Percentiles rank a stretch among this genome's conserved stretches.
Evolutionary conservation across 495 filamentous ascomycete genomes (phyloP).

Genomic region (Aeminium ludgeri): DNA sequence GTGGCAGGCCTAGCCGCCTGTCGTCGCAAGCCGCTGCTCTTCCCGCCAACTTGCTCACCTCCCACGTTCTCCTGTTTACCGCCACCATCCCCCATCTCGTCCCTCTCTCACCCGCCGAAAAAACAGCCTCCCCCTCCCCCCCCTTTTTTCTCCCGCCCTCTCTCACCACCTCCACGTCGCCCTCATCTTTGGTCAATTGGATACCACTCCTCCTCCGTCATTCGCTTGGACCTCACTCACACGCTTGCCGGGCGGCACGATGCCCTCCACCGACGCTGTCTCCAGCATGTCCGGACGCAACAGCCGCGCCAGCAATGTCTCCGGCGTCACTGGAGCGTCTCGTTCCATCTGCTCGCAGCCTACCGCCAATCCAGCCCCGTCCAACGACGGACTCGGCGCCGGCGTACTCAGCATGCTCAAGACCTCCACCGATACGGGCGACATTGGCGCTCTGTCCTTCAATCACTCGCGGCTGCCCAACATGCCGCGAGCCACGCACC

Average conservation of each 20-base stretch:
- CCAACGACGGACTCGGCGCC: slow-evolving; percentile 18
- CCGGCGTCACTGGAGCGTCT: slow-evolving; percentile 15
- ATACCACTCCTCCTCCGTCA: slow-evolving; percentile 9
- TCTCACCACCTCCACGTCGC: not conserved
- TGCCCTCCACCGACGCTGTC: slow-evolving; percentile 26
- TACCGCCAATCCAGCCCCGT: slow-evolving; percentile 3
- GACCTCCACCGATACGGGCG: slow-evolving; percentile 51
- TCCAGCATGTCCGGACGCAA: slow-evolving; percentile 25
- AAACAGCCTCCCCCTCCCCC: not conserved
- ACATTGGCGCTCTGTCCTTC: slow-evolving; percentile 45
- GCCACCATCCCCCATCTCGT: not conserved
- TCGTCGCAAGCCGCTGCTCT: not conserved
- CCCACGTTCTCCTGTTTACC: not conserved
- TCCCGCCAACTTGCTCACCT: not conserved
- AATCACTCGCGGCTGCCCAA: slow-evolving; percentile 30
- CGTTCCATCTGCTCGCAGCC: slow-evolving; percentile 15
- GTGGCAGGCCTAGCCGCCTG: slow-evolving; percentile 7
- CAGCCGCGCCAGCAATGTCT: slow-evolving; percentile 25
- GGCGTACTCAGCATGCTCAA: slow-evolving; percentile 44
- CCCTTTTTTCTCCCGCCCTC: slow-evolving; percentile 1
- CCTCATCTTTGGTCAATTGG: slow-evolving; percentile 6
- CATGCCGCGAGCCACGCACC: slow-evolving; percentile 14
- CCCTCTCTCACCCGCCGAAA: not conserved
- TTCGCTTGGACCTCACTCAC: slow-evolving; percentile 4
- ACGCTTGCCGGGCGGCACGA: slow-evolving; percentile 20